phyloP scores from a whole-genome alignment of 2,329 filamentous ascomycete species.

The Sclerotinia borealis region DNA sequence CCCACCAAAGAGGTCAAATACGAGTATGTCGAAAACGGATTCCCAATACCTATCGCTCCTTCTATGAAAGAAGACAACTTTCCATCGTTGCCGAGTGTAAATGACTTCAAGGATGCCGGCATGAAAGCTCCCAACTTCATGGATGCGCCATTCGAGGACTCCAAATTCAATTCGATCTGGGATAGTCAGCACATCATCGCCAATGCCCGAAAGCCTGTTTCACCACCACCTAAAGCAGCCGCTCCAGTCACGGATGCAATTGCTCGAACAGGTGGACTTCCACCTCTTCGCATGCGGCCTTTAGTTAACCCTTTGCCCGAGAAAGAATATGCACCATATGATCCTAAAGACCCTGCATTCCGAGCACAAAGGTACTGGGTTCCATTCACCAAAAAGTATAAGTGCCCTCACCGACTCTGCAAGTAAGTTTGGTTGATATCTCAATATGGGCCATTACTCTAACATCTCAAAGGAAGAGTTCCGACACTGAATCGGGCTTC shows the following conservation, averaged over 20 bases:
- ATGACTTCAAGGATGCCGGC: neutral
- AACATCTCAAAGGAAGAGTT: constrained; percentile 15
- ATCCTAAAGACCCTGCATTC: constrained; percentile 22
- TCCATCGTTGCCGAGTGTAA: constrained; percentile 1
- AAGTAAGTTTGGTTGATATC: constrained; percentile 19
- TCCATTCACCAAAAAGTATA: constrained; percentile 20
- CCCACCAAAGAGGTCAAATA: neutral
- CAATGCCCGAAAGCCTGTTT: constrained; percentile 4
- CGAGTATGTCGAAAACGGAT: neutral
- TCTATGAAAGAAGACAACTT: constrained; percentile 5
- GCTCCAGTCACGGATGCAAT: neutral
- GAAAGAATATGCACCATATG: constrained; percentile 11
- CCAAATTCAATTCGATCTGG: constrained; percentile 5
- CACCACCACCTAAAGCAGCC: neutral
- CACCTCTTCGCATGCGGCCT: neutral
- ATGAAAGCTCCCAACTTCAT: constrained; percentile 11
- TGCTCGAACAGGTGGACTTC: neutral
- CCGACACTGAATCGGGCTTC: constrained; percentile 13
- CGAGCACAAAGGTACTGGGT: constrained; percentile 19
- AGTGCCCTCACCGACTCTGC: constrained; percentile 28
- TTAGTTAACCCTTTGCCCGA: constrained; percentile 5
- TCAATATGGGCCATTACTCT: neutral
- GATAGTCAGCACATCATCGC: constrained; percentile 10
- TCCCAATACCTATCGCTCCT: neutral
- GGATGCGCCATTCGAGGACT: constrained; percentile 4